These are phyloP conservation scores for Aspergillus melleus DNA, from an alignment of 2,329 filamentous ascomycete genomes.

Conservation along the genomic window DNA sequence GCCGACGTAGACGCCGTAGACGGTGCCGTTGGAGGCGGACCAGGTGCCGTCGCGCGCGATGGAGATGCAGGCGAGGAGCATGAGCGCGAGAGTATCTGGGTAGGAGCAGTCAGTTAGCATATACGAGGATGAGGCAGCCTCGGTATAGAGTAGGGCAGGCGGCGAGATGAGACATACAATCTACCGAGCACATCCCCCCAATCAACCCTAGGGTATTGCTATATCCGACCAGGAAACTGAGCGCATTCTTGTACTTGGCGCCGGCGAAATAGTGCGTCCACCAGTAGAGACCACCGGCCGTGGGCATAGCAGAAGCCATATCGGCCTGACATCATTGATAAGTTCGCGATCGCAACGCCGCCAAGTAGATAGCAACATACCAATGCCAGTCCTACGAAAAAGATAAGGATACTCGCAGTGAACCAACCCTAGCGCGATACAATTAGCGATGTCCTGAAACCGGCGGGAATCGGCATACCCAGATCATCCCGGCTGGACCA, in stretches of 20 bases:
- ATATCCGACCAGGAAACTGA: conserved; percentile 63
- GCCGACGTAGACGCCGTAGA: conserved; percentile 59
- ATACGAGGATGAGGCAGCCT: no score
- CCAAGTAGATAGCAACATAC: conserved; percentile 34
- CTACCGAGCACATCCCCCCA: conserved; percentile 63
- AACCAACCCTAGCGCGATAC: conserved; percentile 51
- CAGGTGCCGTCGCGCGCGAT: conserved; percentile 58
- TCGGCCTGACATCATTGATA: conserved; percentile 40
- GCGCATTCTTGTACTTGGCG: conserved; percentile 55
- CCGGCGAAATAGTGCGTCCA: conserved; percentile 62
- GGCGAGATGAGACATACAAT: conserved; percentile 43
- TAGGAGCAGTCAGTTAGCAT: neutral
- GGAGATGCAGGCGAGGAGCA: conserved; percentile 56
- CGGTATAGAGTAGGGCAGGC: neutral
- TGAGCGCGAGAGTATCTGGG: conserved; percentile 31
- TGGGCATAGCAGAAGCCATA: conserved; percentile 58
- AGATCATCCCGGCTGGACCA: conserved; percentile 62
- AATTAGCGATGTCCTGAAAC: neutral
- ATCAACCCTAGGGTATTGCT: conserved; percentile 62
- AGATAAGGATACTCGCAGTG: conserved; percentile 57
- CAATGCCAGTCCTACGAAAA: conserved; percentile 62
- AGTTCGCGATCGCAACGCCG: neutral
- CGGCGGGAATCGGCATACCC: conserved; percentile 41
- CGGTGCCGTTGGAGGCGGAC: conserved; percentile 55
- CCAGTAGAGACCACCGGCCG: conserved; percentile 59